Evolutionary conservation across 257 asterid species (phyloP), one percentile per base, ranked within the genome.

Genomic region (Ilex aquifolium): DNA sequence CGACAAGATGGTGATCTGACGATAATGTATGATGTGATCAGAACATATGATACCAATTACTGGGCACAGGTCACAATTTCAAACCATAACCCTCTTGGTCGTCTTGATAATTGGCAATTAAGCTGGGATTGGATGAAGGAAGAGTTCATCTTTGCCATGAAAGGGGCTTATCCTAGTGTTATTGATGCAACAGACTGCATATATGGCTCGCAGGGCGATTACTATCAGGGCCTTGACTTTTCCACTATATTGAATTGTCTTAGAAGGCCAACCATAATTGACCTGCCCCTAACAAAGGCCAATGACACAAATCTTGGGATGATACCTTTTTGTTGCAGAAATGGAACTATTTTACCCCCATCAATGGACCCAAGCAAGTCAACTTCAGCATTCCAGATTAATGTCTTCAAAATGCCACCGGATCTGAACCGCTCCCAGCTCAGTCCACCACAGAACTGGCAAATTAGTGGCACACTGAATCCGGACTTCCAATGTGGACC

Each of bases 51-150:
- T 2, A 70, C 87, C 10, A 87, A 69, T 56, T 92, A 92, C 64
- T 89, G 97, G 97, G 95, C 99, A 0, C 82, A 80, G 36, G 97
- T 92, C 31, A 79, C 81, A 1, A 89, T 92, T 6, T 76, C 84
- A 32, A 89, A 87, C 71, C 95, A 89, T 76, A 87, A 85, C 68
- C 83, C 91, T 3, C 93, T 92, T 5, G 97, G 94, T 46, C 82
- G 99, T 0, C 95, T 92, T 27, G 97, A 92, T 39, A 81, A 82
- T 79, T 92, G 97, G 99, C 79, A 78, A 69, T 61, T 92, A 21
- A 89, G 93, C 79, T 92, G 97, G 95, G 97, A 92, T 59, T 92
- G 99, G 99, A 89, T 92, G 97, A 88, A 86, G 51, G 96, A 83
- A 9, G 99, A 89, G 77, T 92, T 92, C 75, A 85, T 92, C 36